Percentiles rank a stretch among this genome's conserved stretches.
Evolutionary conservation across 2,329 filamentous ascomycete species (phyloP).

Genomic region (Fusarium veterinarium): DNA sequence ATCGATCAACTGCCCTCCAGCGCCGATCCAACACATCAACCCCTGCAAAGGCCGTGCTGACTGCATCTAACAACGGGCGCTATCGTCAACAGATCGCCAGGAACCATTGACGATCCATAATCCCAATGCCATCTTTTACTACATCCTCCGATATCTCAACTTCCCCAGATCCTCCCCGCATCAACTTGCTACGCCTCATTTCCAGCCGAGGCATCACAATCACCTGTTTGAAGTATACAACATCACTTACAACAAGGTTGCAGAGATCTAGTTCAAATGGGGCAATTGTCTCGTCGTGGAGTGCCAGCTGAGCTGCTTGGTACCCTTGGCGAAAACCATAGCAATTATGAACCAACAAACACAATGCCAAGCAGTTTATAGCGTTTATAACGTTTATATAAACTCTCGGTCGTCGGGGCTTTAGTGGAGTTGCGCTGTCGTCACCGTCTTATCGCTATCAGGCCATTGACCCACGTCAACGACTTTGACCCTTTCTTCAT

Average conservation of each 20-base stretch:
- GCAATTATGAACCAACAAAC: background rate
- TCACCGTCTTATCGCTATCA: conserved; percentile 38
- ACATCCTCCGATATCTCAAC: background rate
- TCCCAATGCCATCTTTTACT: background rate
- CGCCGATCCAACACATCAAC: background rate
- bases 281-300: background rate
- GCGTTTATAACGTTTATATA: background rate
- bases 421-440: conserved; percentile 35
- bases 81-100: conserved; percentile 11
- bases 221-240: background rate
- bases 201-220: conserved; percentile 19
- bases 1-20: background rate
- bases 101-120: conserved; percentile 4
- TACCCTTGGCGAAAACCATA: background rate
- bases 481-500: background rate
- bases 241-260: background rate
- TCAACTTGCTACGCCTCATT: background rate
- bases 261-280: background rate
- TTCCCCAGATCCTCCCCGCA: conserved; percentile 19
- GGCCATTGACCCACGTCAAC: conserved; percentile 34
- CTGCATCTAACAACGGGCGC: background rate
- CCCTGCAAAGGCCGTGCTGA: conserved; percentile 18
- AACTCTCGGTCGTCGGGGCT: conserved; percentile 7
- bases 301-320: background rate
- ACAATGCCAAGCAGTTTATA: background rate